Base-by-base conservation (phyloP, 140 eudicot genomes). In the Anethum foeniculum region DNA sequence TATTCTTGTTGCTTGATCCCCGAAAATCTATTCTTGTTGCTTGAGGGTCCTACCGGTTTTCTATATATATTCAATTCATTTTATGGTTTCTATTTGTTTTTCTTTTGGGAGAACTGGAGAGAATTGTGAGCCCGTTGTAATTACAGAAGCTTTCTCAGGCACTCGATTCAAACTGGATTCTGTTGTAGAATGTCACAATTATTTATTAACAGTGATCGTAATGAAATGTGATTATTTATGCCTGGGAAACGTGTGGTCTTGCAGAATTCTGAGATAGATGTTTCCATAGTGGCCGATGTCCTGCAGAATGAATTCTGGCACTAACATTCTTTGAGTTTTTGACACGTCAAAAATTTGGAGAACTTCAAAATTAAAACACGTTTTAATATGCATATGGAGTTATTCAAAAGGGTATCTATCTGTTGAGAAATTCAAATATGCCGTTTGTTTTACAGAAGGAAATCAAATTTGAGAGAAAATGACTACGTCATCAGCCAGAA, bases 51-150 rank as follows among this genome's bases (percentile, higher is more conserved):
- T 71, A 36, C 25, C 19, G 18, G 47, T 71, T 71, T 2, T 38
- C 48, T 71, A 16, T 71, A 38, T 71, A 36, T 69, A 69, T 32
- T 32, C 44, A 69, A 32, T 68, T 68, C n/a, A 67, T 67, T 67
- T 32, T 30, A 71, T 71, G 48, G 76, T 71, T 71, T 38, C 76
- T 18, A 36, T 71, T 38, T 71, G 12, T 67, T 67, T 64, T 13
- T 32, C 19, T 18, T 38, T 71, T 71, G 46, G 27, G 46, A 15
- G 76, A 38, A 32, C 16, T 64, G 32, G 75, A 34, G 75, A 6
- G n/a, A 32, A 34, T 32, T 32, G 75, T 69, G 75, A 68, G 74
- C 44, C 74, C 74, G 19, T 69, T 71, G 76, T 71, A 71, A 71
- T 34, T 69, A 71, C 48, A 36, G 46, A 71, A 38, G 25, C 76